A percentile compares a stretch with the other conserved stretches of the same genome.
phyloP scores from a whole-genome alignment of 768 basidiomycete genomes.

The Jaapia argillacea region DNA sequence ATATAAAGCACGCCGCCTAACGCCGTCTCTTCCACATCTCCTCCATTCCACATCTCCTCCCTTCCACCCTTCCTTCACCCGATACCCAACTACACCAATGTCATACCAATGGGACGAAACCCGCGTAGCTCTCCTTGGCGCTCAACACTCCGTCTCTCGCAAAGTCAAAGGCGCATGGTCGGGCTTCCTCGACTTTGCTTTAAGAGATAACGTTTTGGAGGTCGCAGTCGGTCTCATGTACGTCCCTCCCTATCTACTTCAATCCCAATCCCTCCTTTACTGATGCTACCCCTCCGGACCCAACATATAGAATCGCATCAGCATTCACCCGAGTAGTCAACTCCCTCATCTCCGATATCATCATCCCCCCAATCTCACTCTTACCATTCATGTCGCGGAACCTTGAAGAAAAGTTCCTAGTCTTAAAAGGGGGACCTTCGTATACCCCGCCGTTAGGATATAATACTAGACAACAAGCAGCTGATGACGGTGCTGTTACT shows the following conservation, averaged over 20 bases:
- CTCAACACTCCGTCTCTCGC: background rate
- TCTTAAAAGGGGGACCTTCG: conserved; percentile 24
- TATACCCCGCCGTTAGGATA: conserved; percentile 22
- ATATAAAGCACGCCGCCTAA: too few relatives aligned
- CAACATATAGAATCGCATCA: conserved; percentile 23
- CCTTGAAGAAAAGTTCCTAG: conserved; percentile 31
- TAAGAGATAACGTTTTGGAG: conserved; percentile 34
- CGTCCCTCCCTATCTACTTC: too few relatives aligned
- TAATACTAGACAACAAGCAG: conserved; percentile 33
- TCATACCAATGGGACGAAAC: conserved; percentile 1
- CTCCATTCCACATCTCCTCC: too few relatives aligned
- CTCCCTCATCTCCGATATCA: conserved; percentile 32
- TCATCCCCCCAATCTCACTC: conserved; percentile 30
- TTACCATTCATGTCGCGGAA: conserved; percentile 34
- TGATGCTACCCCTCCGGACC: too few relatives aligned
- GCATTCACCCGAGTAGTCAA: conserved; percentile 32
- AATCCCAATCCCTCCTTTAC: too few relatives aligned
- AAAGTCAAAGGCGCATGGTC: background rate
- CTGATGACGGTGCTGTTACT: conserved; percentile 33
- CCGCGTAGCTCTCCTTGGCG: background rate
- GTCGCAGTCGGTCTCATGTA: conserved; percentile 34
- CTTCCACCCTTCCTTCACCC: too few relatives aligned
- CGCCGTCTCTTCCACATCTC: too few relatives aligned
- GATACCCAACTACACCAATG: too few relatives aligned
- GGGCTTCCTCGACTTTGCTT: conserved; percentile 6